Evolutionary conservation across 352 stramenopile species (phyloP), one percentile per base, ranked within the genome.

Genomic region (Phytophthora crassamura): DNA sequence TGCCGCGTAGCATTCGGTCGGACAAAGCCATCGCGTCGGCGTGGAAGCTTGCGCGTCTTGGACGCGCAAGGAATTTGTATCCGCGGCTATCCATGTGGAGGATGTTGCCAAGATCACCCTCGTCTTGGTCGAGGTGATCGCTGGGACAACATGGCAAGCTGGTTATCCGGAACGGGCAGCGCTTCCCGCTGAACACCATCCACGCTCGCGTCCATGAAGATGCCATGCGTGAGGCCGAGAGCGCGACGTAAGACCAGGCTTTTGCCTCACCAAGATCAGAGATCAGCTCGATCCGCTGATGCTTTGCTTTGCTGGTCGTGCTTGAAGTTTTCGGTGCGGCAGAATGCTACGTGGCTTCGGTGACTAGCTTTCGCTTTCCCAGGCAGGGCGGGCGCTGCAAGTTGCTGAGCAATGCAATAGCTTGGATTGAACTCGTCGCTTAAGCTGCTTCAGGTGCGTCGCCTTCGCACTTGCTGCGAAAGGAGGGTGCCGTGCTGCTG

Each of bases 391-490:
- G 6, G 25, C 25, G 25, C 25, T 30, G 25, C 25, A 6, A 5
- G 3, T 6, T 25, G 22, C 22, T 25, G 1, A 5, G 0, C 25
- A 30, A 30, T 30, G 25, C 25, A 6, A 30, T 5, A 30, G 4
- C 25, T 30, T 30, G 25, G 25, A 25, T 25, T 45, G 39, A 25
- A 8, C 38, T 43, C 8, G 22, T 25, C 18, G 38, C 22, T 55
- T 33, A 28, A 11, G 47, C 47, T 55, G 8, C 16, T 33, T 25
- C 22, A 47, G n/a, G 40, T 32, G 18, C 9, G 16, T 39, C 41
- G 52, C n/a, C 49, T 66, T 14, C 51, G 41, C 40, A 63, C 53
- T 36, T 75, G 66, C 54, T 73, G 64, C n/a, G 58, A 55, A 28
- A 70, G 39, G 30, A 51, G 62, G 5, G 42, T 45, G n/a, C 35